phyloP scores from a whole-genome alignment of 306 rosid genomes.

The Arachis stenosperma region DNA sequence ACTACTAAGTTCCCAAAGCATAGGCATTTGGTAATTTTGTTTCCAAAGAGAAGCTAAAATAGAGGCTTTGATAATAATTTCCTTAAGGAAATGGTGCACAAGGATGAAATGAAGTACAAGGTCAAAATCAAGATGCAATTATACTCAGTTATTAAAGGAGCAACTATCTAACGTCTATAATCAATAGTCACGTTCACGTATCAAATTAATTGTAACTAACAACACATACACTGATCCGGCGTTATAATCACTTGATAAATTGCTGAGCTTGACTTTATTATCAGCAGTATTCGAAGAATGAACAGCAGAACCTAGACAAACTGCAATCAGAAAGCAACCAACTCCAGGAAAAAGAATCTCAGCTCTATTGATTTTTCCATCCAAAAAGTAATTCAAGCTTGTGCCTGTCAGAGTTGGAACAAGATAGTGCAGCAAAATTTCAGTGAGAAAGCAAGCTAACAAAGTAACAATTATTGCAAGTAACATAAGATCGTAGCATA shows the following conservation, averaged over 20 bases:
- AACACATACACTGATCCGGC: conserved; percentile 53
- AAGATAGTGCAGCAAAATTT: conserved; percentile 23
- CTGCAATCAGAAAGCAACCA: conserved; percentile 87
- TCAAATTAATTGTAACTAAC: conserved; percentile 6
- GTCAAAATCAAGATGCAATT: conserved; percentile 11
- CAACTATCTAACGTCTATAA: neutral
- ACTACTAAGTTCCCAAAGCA: neutral
- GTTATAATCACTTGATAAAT: conserved; percentile 37
- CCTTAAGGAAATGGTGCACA: neutral
- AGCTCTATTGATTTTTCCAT: conserved; percentile 77
- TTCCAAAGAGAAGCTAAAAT: neutral
- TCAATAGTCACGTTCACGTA: conserved; percentile 23
- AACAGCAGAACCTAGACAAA: conserved; percentile 82
- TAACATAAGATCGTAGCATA: neutral
- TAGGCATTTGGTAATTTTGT: conserved; percentile 15
- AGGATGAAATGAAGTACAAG: neutral
- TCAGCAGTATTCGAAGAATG: conserved; percentile 84
- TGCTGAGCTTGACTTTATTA: conserved; percentile 67
- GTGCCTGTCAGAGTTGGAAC: conserved; percentile 65
- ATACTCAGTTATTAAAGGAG: neutral
- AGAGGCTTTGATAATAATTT: neutral
- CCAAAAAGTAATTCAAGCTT: conserved; percentile 86
- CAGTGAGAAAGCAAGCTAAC: conserved; percentile 25
- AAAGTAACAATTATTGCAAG: neutral
- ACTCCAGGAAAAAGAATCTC: conserved; percentile 91